Conservation (phyloP, 352 stramenopile species). For the Phytophthora hibernalis region DNA sequence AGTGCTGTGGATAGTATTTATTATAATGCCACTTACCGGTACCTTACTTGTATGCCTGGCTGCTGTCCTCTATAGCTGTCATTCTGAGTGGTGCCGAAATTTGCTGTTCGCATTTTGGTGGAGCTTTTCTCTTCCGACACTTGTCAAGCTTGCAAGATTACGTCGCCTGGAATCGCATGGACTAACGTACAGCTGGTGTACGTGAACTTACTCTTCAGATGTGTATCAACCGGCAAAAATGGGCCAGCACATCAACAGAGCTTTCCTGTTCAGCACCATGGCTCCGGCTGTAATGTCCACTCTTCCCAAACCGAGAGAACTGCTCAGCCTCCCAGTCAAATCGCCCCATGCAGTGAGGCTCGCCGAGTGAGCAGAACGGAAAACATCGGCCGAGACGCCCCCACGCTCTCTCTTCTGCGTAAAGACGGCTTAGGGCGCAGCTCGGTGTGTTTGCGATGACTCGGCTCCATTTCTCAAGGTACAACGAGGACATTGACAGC, state of each 20-base stretch:
- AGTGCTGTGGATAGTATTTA: constrained; percentile 45
- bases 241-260: constrained; percentile 32
- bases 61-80: not conserved
- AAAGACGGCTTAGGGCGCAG: constrained; percentile 1
- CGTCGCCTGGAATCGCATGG: not conserved
- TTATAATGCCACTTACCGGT: constrained; percentile 29
- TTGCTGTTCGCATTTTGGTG: constrained; percentile 25
- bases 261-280: constrained; percentile 20
- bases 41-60: not conserved
- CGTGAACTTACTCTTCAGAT: constrained; percentile 25
- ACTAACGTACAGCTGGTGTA: constrained; percentile 16
- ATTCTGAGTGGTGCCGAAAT: not conserved
- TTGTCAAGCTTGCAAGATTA: constrained; percentile 10
- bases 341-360: constrained; percentile 2
- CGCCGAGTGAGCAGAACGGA: constrained; percentile 37
- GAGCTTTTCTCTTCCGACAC: constrained; percentile 10
- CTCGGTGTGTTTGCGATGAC: constrained; percentile 27
- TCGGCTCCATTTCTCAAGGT: constrained; percentile 34
- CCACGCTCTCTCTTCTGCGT: constrained; percentile 20
- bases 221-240: constrained; percentile 34
- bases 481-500: constrained; percentile 30
- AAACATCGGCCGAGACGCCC: constrained; percentile 20
- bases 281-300: constrained; percentile 32
- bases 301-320: constrained; percentile 18
- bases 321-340: constrained; percentile 8